Conservation (phyloP, 305 asterid species). For the Caryopteris hybrid region DNA sequence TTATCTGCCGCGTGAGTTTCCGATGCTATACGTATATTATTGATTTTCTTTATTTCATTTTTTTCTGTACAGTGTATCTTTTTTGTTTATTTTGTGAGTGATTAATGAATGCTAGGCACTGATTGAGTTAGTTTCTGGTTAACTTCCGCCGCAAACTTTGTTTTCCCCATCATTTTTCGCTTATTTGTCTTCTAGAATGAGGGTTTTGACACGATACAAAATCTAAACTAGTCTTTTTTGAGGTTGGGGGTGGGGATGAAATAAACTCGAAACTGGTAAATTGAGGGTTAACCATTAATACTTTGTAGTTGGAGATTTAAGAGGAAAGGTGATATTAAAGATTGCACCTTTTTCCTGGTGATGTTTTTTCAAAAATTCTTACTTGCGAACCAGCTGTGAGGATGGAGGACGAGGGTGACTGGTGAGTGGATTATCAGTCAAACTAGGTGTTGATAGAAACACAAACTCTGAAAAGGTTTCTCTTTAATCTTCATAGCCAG, state of each 20-base stretch:
- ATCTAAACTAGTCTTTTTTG: background rate
- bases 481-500: background rate
- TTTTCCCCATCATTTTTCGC: background rate
- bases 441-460: background rate
- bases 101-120: background rate
- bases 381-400: too few relatives aligned
- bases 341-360: background rate
- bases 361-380: background rate
- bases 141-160: background rate
- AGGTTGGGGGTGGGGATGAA: background rate
- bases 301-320: background rate
- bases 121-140: background rate
- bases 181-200: background rate
- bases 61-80: too few relatives aligned
- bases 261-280: background rate
- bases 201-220: background rate
- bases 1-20: conserved; percentile 65
- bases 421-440: background rate
- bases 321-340: background rate
- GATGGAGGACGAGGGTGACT: too few relatives aligned
- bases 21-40: background rate
- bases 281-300: background rate
- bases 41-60: too few relatives aligned
- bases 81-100: background rate
- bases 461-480: background rate